Evolutionary conservation across 345 rosid genomes (phyloP).

Genomic region (Draba incana): DNA sequence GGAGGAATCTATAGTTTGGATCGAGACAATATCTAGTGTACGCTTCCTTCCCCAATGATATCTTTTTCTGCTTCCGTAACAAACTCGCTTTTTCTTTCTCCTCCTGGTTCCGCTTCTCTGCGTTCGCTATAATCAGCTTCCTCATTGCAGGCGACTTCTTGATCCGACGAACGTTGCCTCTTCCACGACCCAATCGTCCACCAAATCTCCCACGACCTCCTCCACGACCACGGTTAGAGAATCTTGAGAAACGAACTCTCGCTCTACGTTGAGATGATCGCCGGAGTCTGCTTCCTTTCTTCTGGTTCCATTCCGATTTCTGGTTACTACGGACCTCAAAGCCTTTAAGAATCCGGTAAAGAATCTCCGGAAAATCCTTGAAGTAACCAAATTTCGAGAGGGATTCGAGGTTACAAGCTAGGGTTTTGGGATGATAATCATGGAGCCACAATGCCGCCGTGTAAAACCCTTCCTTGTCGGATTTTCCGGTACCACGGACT

Average conservation of each 20-base stretch:
- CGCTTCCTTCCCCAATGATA: constrained; percentile 49
- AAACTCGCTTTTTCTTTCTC: constrained; percentile 52
- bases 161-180: neutral
- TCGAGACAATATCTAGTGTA: constrained; percentile 47
- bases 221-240: neutral
- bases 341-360: too few species aligned
- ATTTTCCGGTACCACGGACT: constrained; percentile 67
- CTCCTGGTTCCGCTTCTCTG: constrained; percentile 18
- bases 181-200: neutral
- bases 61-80: constrained; percentile 42
- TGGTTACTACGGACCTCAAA: constrained; percentile 45
- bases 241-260: neutral
- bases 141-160: constrained; percentile 1
- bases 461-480: constrained; percentile 69
- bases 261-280: too few species aligned
- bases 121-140: constrained; percentile 23
- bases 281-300: constrained; percentile 16
- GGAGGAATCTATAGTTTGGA: constrained; percentile 51
- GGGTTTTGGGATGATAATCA: constrained; percentile 58
- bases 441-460: constrained; percentile 65
- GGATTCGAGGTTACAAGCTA: constrained; percentile 53
- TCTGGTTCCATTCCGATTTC: constrained; percentile 46
- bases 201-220: too few species aligned
- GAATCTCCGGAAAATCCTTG: too few species aligned
- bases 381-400: constrained; percentile 56